These are phyloP conservation scores for Stygiomarasmius scandens DNA, from an alignment of 1,284 basidiomycete species.

Conservation along the genomic window DNA sequence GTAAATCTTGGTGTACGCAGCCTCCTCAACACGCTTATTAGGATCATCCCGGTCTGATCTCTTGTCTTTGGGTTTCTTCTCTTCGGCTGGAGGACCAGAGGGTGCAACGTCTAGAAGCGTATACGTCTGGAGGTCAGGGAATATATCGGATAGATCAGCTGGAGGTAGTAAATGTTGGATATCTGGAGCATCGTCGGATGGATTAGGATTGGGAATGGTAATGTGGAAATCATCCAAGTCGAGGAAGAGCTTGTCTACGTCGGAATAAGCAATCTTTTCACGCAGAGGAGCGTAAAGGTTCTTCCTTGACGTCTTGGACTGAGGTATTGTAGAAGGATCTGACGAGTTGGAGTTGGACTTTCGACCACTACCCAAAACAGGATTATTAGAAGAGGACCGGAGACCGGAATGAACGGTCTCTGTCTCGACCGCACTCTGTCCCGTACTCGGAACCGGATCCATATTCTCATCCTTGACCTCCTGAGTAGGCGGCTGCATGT, in stretches of 20 bases:
- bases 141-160: conserved; percentile 58
- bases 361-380: conserved; percentile 49
- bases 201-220: conserved; percentile 39
- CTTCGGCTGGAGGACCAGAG: conserved; percentile 33
- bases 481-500: conserved; percentile 21
- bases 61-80: conserved; percentile 59
- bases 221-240: conserved; percentile 51
- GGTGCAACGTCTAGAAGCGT: conserved; percentile 51
- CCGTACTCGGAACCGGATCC: background rate
- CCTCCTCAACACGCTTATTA: conserved; percentile 68
- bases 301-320: conserved; percentile 38
- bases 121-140: conserved; percentile 63
- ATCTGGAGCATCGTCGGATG: conserved; percentile 36
- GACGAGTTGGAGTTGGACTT: conserved; percentile 37
- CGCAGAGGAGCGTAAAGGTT: conserved; percentile 57
- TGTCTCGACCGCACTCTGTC: background rate
- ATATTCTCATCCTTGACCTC: background rate
- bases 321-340: conserved; percentile 27
- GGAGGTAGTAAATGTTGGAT: conserved; percentile 38
- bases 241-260: conserved; percentile 61
- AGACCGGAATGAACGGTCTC: conserved; percentile 14
- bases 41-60: conserved; percentile 68
- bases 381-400: conserved; percentile 50
- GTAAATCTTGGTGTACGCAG: conserved; percentile 65
- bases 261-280: conserved; percentile 60